These are phyloP conservation scores for Neofusicoccum umdonicola DNA, from an alignment of 2,329 filamentous ascomycete species.

Conservation along the genomic window DNA sequence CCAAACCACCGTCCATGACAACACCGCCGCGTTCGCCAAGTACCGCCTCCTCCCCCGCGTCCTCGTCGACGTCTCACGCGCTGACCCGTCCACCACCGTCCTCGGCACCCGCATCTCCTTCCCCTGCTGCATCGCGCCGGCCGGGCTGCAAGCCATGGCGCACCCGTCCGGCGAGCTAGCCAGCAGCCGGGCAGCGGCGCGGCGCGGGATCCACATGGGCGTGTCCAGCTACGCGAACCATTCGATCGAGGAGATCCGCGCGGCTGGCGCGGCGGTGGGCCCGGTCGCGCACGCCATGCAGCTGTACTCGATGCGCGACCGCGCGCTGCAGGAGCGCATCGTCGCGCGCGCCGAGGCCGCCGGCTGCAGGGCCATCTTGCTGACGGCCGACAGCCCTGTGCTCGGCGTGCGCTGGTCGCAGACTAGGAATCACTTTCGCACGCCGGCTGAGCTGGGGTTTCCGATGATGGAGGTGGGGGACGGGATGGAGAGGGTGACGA, in stretches of 20 bases:
- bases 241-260: constrained; percentile 40
- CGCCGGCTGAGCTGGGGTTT: constrained; percentile 23
- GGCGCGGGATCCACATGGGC: constrained; percentile 36
- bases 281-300: constrained; percentile 41
- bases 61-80: constrained; percentile 37
- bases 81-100: constrained; percentile 37
- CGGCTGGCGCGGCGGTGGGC: constrained; percentile 42
- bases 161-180: constrained; percentile 45
- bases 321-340: constrained; percentile 44
- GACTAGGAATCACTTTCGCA: constrained; percentile 17
- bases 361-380: background rate
- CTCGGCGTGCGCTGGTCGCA: background rate
- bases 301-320: constrained; percentile 45
- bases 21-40: constrained; percentile 30
- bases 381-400: background rate
- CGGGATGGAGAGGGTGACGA: constrained; percentile 23
- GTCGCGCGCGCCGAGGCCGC: background rate
- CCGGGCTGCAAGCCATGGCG: constrained; percentile 44
- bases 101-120: constrained; percentile 32
- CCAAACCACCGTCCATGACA: constrained; percentile 27
- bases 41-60: constrained; percentile 35
- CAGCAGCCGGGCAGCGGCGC: constrained; percentile 39
- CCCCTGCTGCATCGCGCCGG: constrained; percentile 43
- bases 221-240: constrained; percentile 41
- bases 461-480: constrained; percentile 20